Conservation (phyloP, 495 filamentous ascomycete genomes). For the Baudoinia panamericana region DNA sequence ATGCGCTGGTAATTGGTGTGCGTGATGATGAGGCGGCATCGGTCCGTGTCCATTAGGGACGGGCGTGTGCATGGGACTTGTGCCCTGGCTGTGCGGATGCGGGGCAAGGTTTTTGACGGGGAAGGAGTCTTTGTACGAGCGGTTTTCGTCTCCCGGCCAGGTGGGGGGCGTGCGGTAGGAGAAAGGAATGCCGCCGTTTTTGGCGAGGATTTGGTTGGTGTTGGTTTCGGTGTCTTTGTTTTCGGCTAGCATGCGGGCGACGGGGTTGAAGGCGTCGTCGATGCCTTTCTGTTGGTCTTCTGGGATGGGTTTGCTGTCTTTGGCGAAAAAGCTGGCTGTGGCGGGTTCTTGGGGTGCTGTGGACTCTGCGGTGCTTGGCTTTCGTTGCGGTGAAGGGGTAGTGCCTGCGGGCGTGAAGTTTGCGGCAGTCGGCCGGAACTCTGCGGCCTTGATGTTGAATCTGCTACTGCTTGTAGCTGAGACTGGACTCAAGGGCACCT, state of each 20-base stretch:
- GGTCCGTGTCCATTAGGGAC: constrained; percentile 39
- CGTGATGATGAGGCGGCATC: constrained; percentile 63
- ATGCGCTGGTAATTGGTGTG: constrained; percentile 56
- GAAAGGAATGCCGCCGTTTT: constrained; percentile 62
- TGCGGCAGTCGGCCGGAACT: constrained; percentile 67
- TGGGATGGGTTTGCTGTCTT: constrained; percentile 47
- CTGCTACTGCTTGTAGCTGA: constrained; percentile 22
- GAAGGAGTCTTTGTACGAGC: constrained; percentile 64
- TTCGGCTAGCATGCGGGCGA: constrained; percentile 51
- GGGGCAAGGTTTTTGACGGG: constrained; percentile 44
- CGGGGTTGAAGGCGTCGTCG: constrained; percentile 54
- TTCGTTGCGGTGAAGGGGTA: constrained; percentile 45
- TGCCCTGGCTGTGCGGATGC: constrained; percentile 39
- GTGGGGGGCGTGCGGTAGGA: constrained; percentile 68
- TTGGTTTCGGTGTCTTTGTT: constrained; percentile 46
- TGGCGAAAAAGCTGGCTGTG: constrained; percentile 36
- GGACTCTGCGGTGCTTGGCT: constrained; percentile 49
- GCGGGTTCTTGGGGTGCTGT: constrained; percentile 1
- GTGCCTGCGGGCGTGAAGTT: constrained; percentile 57
- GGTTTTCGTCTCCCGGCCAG: constrained; percentile 61
- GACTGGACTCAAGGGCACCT: constrained; percentile 20
- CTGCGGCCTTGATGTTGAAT: constrained; percentile 51
- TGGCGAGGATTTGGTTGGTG: constrained; percentile 35
- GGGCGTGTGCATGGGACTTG: constrained; percentile 54
- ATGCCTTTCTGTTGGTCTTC: constrained; percentile 46